Conservation (phyloP, 139 green algal species). For the Coelastrella sp. region DNA sequence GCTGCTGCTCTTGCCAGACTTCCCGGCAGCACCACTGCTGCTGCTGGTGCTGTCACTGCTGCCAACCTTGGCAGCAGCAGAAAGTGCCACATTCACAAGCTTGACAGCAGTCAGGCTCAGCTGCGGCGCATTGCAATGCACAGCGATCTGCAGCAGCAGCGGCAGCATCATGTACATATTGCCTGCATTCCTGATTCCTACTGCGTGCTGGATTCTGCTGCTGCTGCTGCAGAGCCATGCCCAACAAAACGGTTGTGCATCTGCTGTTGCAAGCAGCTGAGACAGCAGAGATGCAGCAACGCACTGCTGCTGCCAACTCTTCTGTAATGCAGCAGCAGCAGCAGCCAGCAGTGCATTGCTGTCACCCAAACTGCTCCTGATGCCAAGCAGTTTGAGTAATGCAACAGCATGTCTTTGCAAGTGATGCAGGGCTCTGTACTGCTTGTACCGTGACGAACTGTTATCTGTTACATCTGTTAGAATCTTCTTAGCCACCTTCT, state of each 20-base stretch:
- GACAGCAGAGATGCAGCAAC: background rate
- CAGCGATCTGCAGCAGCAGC: conserved; percentile 15
- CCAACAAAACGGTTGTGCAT: conserved; percentile 23
- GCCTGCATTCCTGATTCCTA: background rate
- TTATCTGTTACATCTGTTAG: background rate
- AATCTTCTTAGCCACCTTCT: background rate
- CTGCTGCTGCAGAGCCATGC: conserved; percentile 19
- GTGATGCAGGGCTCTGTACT: conserved; percentile 10
- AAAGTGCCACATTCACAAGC: conserved; percentile 29
- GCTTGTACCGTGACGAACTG: background rate
- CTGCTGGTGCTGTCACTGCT: conserved; percentile 16
- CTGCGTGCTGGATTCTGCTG: background rate
- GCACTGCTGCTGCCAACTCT: conserved; percentile 41
- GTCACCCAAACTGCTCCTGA: background rate
- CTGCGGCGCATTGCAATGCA: conserved; percentile 7
- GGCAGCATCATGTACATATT: conserved; percentile 40
- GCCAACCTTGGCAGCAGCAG: background rate
- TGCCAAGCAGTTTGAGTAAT: background rate
- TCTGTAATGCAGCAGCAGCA: conserved; percentile 19
- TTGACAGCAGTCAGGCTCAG: conserved; percentile 29
- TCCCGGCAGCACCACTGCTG: too few relatives aligned
- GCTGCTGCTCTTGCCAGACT: conserved; percentile 7
- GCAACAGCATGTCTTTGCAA: background rate
- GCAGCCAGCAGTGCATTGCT: conserved; percentile 18
- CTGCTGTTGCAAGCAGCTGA: conserved; percentile 30